Conservation (phyloP, 139 green algal genomes). For the Auxenochlorella pyrenoidosa region DNA sequence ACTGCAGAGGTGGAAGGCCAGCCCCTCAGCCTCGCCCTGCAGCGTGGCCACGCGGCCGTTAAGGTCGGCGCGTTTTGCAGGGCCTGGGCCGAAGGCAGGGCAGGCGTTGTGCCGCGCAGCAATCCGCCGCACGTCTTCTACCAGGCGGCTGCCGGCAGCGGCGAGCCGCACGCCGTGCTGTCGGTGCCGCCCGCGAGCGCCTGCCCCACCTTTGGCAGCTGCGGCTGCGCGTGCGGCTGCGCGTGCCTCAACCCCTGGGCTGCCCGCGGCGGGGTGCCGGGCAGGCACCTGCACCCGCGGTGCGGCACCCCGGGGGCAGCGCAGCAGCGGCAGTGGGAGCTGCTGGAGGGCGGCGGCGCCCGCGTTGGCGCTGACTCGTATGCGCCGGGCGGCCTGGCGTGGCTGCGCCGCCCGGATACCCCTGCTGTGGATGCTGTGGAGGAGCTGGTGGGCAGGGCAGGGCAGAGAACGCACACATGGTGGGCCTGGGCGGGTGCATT, state of each 20-base stretch:
- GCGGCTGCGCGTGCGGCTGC: not conserved
- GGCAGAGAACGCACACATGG: too few relatives aligned
- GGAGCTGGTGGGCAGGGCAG: not conserved
- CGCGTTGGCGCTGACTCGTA: not conserved
- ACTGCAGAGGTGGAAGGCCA: not conserved
- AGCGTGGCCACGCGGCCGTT: not conserved
- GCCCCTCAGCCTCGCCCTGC: not conserved
- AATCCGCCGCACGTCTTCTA: not conserved
- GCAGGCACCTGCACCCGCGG: not conserved
- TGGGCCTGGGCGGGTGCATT: too few relatives aligned
- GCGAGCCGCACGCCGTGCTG: not conserved
- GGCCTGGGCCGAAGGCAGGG: not conserved
- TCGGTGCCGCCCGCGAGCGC: not conserved
- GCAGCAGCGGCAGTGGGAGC: slow-evolving; percentile 1
- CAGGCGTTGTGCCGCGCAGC: not conserved
- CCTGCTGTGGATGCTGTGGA: not conserved
- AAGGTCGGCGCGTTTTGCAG: not conserved
- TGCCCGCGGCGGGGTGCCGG: not conserved
- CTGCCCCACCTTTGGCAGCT: not conserved
- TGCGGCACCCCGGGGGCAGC: not conserved
- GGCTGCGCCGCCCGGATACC: not conserved
- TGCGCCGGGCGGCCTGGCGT: not conserved
- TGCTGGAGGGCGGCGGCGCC: not conserved
- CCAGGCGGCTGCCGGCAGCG: not conserved
- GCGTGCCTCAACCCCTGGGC: slow-evolving; percentile 6